Conservation (phyloP, 2,329 filamentous ascomycete species). For the Cordyceps tenuipes region DNA sequence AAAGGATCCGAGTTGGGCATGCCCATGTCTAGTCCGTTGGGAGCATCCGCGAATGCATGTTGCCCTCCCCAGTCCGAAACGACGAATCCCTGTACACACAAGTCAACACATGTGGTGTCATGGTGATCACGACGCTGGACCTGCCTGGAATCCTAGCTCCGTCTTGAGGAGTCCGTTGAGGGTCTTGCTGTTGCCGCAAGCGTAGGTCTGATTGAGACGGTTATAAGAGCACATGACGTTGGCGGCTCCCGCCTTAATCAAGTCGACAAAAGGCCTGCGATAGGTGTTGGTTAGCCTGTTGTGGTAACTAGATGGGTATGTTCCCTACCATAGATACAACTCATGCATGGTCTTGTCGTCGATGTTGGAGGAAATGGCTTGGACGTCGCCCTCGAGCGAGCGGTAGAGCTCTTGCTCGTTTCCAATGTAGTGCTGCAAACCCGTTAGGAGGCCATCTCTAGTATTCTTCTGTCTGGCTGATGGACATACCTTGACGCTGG, state of each 20-base stretch:
- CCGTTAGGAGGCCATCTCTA: slow-evolving; percentile 22
- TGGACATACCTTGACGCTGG: slow-evolving; percentile 52
- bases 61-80: slow-evolving; percentile 62
- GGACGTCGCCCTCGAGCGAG: slow-evolving; percentile 52
- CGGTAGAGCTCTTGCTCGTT: slow-evolving; percentile 71
- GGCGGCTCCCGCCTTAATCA: slow-evolving; percentile 51
- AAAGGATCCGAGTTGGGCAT: slow-evolving; percentile 46
- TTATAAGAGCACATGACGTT: slow-evolving; percentile 59
- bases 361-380: slow-evolving; percentile 48
- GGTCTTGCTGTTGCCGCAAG: slow-evolving; percentile 59
- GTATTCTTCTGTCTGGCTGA: background rate
- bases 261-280: slow-evolving; percentile 57
- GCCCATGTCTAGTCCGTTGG: slow-evolving; percentile 62
- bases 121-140: too few species aligned
- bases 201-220: slow-evolving; percentile 64
- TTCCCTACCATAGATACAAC: slow-evolving; percentile 54
- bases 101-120: background rate
- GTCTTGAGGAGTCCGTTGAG: slow-evolving; percentile 60
- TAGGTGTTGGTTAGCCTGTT: background rate
- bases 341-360: slow-evolving; percentile 54
- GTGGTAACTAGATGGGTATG: background rate
- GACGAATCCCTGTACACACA: slow-evolving; percentile 46
- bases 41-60: slow-evolving; percentile 52
- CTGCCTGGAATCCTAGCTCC: slow-evolving; percentile 45
- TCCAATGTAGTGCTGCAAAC: slow-evolving; percentile 55